Conservation (phyloP, 1,139 yeast species). For the Lodderomyces jiufengensis region DNA sequence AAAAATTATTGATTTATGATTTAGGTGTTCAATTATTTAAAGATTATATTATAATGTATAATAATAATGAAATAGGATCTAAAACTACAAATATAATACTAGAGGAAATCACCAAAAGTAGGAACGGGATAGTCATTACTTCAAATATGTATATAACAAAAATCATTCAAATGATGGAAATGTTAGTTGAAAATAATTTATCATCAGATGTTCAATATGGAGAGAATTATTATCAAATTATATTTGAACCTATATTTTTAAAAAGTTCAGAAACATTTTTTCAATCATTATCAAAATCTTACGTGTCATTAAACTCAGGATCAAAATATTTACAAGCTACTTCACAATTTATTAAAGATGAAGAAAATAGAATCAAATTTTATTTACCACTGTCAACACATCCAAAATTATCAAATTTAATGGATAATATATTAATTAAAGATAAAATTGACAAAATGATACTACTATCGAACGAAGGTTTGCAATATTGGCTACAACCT, state of each 20-base stretch:
- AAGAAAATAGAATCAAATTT: conserved; percentile 50
- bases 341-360: conserved; percentile 53
- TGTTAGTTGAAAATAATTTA: conserved; percentile 41
- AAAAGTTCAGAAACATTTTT: conserved; percentile 57
- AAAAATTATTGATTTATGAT: conserved; percentile 67
- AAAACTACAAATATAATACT: conserved; percentile 48
- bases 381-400: conserved; percentile 54
- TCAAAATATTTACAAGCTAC: conserved; percentile 54
- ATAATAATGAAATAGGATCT: conserved; percentile 49
- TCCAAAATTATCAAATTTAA: conserved; percentile 50
- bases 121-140: conserved; percentile 61
- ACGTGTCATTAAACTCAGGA: conserved; percentile 39
- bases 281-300: conserved; percentile 40
- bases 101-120: conserved; percentile 55
- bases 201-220: conserved; percentile 29
- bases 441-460: conserved; percentile 48
- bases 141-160: conserved; percentile 55
- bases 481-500: conserved; percentile 51
- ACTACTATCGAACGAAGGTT: conserved; percentile 52
- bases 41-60: conserved; percentile 37
- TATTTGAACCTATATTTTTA: conserved; percentile 66
- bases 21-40: conserved; percentile 64
- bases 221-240: conserved; percentile 57
- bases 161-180: conserved; percentile 68
- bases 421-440: conserved; percentile 64